These are phyloP conservation scores for Orbilia brochopaga DNA, from an alignment of 2,329 filamentous ascomycete genomes.

Conservation along the genomic window DNA sequence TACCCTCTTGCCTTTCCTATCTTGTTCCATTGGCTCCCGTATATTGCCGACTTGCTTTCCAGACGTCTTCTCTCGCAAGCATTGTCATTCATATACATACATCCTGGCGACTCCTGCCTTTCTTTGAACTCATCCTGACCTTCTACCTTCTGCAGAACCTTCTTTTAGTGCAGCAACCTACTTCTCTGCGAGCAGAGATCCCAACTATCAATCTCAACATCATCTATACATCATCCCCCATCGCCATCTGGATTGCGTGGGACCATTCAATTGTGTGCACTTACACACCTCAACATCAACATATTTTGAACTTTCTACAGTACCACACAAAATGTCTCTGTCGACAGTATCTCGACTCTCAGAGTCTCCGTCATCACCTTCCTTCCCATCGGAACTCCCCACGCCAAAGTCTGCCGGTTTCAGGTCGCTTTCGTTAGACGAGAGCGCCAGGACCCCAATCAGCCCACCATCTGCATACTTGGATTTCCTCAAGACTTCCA, in stretches of 20 bases:
- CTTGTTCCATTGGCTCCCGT: not conserved
- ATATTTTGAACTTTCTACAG: not conserved
- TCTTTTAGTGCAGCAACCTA: constrained; percentile 4
- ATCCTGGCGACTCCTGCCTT: not conserved
- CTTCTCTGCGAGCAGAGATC: constrained; percentile 29
- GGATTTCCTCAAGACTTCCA: constrained; percentile 87
- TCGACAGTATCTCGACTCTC: constrained; percentile 32
- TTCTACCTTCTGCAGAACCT: constrained; percentile 17
- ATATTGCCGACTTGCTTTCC: not conserved
- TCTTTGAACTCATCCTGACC: constrained; percentile 28
- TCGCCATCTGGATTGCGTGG: constrained; percentile 17
- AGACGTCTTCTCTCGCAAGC: not conserved
- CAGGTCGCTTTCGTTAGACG: constrained; percentile 58
- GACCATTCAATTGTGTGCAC: not conserved
- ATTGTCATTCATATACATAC: constrained; percentile 3
- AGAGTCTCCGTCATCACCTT: constrained; percentile 38
- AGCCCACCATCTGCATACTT: constrained; percentile 88
- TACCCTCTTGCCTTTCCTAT: constrained; percentile 5
- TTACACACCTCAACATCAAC: not conserved
- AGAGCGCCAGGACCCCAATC: constrained; percentile 78
- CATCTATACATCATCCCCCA: not conserved
- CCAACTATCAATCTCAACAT: not conserved
- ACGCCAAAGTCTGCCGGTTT: constrained; percentile 46
- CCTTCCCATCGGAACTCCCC: constrained; percentile 42
- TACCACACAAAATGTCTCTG: constrained; percentile 34